These are phyloP conservation scores for Phenoliferia sp. DNA, from an alignment of 1,284 basidiomycete genomes.

Conservation along the genomic window DNA sequence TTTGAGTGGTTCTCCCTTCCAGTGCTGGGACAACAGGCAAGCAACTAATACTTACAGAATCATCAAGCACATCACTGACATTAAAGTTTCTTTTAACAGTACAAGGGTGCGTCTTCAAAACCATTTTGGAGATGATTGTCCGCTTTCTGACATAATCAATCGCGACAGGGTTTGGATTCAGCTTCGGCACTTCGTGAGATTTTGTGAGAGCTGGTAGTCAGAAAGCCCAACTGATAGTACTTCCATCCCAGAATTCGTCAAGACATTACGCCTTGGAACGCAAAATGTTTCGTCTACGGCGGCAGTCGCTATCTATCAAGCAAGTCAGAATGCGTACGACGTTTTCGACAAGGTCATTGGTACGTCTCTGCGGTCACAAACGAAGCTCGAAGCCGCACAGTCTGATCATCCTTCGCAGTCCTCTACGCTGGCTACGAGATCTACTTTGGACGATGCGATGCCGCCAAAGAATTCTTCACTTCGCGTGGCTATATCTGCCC, in stretches of 20 bases:
- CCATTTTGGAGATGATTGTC: not conserved
- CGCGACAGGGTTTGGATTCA: conserved; percentile 67
- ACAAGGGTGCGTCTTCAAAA: not conserved
- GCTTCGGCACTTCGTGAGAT: conserved; percentile 48
- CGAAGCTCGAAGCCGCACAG: not conserved
- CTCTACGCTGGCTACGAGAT: conserved; percentile 47
- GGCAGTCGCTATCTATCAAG: conserved; percentile 51
- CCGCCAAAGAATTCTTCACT: conserved; percentile 73
- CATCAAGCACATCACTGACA: too few species aligned
- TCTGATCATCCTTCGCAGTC: not conserved
- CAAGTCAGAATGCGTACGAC: conserved; percentile 54
- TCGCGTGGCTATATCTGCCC: conserved; percentile 61
- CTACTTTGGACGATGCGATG: conserved; percentile 67
- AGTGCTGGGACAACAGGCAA: conserved; percentile 39
- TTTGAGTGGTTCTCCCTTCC: conserved; percentile 43
- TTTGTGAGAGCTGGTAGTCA: not conserved
- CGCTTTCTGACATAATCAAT: not conserved
- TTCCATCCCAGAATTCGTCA: conserved; percentile 47
- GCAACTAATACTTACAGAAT: too few species aligned
- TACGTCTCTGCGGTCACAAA: conserved; percentile 32
- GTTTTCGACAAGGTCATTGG: conserved; percentile 56
- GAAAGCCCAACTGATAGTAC: not conserved
- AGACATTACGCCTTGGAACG: conserved; percentile 40
- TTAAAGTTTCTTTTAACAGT: too few species aligned
- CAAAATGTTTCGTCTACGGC: conserved; percentile 34